Base-by-base conservation (phyloP, 2,329 filamentous ascomycete species). In the Teratosphaeria zuluensis region DNA sequence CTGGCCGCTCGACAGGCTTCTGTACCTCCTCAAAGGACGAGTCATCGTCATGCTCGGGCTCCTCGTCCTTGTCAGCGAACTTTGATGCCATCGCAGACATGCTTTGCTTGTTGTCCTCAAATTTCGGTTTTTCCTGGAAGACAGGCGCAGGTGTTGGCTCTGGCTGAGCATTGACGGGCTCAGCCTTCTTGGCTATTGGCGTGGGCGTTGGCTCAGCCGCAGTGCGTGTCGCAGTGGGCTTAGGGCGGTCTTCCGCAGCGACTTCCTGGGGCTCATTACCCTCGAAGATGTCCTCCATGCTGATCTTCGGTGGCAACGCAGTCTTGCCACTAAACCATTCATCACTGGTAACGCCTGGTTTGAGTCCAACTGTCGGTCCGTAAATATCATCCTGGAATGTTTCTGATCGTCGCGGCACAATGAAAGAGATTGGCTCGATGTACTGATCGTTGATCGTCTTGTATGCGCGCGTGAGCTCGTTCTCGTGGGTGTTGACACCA, bases 311-410 rank as follows among this genome's bases (percentile, higher is more conserved):
- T 7, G 94, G 92, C 51, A 95, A 75, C 7, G 80, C 90, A 28
- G 65, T 68, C 78, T 95, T 94, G 63, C 94, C 94, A 14, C 81
- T 80, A 56, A 96, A 81, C 92, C 92, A 99, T 65, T 97, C 92
- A 53, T 81, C 76, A 48, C 88, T 83, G 58, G 85, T 88, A 70
- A 95, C 83, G 60, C 88, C 92, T 55, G 94, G 84, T 75, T 90
- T 95, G 57, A 83, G 73, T 61, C 94, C 92, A 58, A 81, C 80
- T 12, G 91, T 87, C 11, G 94, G 92, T 51, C 92, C 94, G 75
- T 90, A 99, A 69, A 99, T 96, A 71, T 99, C 94, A 61, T 91
- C 90, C 77, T 97, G 92, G 84, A 96, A 96, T 56, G 88, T 90
- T 75, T 96, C 91, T 58, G 94, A 90, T 63, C 94, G 85, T 63